These are phyloP conservation scores for Fusarium sp. DNA, from an alignment of 2,329 filamentous ascomycete genomes.

Conservation along the genomic window DNA sequence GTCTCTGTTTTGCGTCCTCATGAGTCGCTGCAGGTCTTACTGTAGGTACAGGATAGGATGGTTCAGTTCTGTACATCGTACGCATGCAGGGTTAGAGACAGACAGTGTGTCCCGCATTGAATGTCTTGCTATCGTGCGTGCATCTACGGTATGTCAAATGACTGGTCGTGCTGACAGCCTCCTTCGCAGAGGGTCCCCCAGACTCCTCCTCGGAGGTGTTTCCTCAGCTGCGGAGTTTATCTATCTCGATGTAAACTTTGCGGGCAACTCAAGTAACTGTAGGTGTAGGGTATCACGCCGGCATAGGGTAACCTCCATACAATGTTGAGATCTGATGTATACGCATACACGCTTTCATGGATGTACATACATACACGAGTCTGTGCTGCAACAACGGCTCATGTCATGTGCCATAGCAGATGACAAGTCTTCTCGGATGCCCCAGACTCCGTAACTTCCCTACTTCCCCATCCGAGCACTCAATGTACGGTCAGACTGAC, in stretches of 20 bases:
- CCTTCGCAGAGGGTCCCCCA: slow-evolving; percentile 9
- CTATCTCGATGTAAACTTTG: slow-evolving; percentile 12
- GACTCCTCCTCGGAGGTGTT: slow-evolving; percentile 3
- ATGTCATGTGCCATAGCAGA: slow-evolving; percentile 20
- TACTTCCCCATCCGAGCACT: slow-evolving; percentile 24
- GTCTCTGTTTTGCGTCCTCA: slow-evolving; percentile 27
- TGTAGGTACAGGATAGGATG: slow-evolving; percentile 19
- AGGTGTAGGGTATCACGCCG: slow-evolving; percentile 2
- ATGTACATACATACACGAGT: not conserved
- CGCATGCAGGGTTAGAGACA: slow-evolving; percentile 27
- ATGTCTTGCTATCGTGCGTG: slow-evolving; percentile 28
- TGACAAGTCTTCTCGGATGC: slow-evolving; percentile 25
- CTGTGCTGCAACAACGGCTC: slow-evolving; percentile 5
- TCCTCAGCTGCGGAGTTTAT: slow-evolving; percentile 15
- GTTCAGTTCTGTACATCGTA: slow-evolving; percentile 6
- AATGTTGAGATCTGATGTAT: not conserved
- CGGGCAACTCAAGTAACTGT: too few relatives aligned
- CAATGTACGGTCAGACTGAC: slow-evolving; percentile 13
- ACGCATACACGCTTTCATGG: not conserved
- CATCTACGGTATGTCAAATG: slow-evolving; percentile 27
- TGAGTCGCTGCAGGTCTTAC: slow-evolving; percentile 22
- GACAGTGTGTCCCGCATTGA: slow-evolving; percentile 23
- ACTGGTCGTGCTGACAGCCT: slow-evolving; percentile 1
- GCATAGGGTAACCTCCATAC: slow-evolving; percentile 31
- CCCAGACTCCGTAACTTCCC: slow-evolving; percentile 12